Base-by-base conservation (phyloP, 441 rosid genomes). In the Gossypium schwendimanii region DNA sequence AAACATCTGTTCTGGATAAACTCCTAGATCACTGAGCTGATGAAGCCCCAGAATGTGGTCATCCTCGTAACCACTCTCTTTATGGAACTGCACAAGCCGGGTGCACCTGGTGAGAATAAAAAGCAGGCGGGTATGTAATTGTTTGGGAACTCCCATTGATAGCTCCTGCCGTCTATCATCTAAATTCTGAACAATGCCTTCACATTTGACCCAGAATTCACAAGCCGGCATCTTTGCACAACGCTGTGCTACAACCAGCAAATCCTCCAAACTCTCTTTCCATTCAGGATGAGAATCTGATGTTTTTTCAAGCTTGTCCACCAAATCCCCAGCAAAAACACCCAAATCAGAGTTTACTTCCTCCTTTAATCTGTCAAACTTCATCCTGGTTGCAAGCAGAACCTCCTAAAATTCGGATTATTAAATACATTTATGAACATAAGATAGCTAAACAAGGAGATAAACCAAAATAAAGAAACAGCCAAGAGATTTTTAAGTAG, bases 141-240 rank as follows among this genome's bases (percentile, higher is more conserved):
- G 99, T 81, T 91, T 93, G 63, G 91, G 89, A 33, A 86, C 85
- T 64, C 99, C 97, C 92, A 88, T 88, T 2, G 97, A 92, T 41
- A 93, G 86, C 80, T 93, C 97, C 76, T 96, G 99, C 68, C 99
- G 94, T 80, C 81, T 89, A 61, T 93, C 98, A 72, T 93, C 98
- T 62, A 96, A 83, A 60, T 73, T 85, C 86, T 86, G 98, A 73
- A 96, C 99, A 66, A 96, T 93, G 26, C 81, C 83, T 88, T 93
- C 99, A 73, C 98, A 91, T 81, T 88, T 86, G 23, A 81, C 70
- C 99, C 98, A 92, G 75, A 96, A 96, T 77, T 93, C 97, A 76
- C 79, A 71, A 24, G 97, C 83, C 10, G 89, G 63, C 99, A 93
- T 96, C 81, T 81, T 93, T 10, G 96, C 91, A 69, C 99, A 96